Conservation (phyloP, 345 rosid genomes). For the Eutrema japonicum region DNA sequence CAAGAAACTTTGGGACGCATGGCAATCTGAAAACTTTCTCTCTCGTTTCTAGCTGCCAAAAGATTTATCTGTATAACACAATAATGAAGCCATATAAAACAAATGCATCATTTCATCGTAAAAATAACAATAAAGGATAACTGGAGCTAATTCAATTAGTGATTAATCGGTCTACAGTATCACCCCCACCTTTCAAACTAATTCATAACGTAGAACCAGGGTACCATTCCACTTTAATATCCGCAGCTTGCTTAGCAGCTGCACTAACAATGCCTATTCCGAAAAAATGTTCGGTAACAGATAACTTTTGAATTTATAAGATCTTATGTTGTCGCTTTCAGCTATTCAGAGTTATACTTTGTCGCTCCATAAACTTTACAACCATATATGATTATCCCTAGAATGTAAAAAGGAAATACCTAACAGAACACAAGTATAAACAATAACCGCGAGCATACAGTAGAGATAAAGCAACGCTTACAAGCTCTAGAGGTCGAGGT, state of each 20-base stretch:
- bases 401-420: background rate
- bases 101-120: background rate
- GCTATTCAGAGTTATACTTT: background rate
- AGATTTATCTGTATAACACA: conserved; percentile 68
- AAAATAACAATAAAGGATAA: background rate
- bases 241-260: conserved; percentile 1
- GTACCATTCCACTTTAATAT: background rate
- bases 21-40: conserved; percentile 94
- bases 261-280: conserved; percentile 8
- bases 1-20: conserved; percentile 93
- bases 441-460: conserved; percentile 14
- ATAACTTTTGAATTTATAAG: background rate
- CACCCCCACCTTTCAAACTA: conserved; percentile 6
- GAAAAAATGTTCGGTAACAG: background rate
- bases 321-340: background rate
- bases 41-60: conserved; percentile 95
- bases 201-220: background rate
- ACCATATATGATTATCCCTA: background rate
- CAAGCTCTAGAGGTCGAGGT: conserved; percentile 81
- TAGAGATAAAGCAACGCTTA: conserved; percentile 44
- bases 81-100: conserved; percentile 15
- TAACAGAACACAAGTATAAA: background rate
- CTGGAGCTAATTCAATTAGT: background rate
- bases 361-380: background rate
- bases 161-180: background rate